phyloP scores from a whole-genome alignment of 768 basidiomycete species.

The Roridomyces roridus region DNA sequence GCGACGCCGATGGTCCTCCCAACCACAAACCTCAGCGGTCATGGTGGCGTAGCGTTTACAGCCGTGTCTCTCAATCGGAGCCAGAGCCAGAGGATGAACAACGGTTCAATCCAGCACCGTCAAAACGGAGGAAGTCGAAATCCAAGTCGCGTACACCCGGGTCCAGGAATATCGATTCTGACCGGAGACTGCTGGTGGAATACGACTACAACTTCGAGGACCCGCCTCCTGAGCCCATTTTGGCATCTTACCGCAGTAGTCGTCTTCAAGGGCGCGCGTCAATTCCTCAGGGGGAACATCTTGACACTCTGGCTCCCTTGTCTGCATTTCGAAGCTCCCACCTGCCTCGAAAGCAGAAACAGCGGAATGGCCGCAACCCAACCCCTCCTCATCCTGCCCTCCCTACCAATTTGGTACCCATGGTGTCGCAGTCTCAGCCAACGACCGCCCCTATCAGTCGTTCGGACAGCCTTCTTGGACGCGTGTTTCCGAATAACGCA shows the following conservation, averaged over 20 bases:
- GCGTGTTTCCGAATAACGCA: conserved; percentile 31
- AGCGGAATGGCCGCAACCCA: conserved; percentile 1
- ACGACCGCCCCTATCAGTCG: conserved; percentile 1
- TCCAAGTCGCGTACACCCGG: conserved; percentile 12
- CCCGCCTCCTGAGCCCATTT: conserved; percentile 43
- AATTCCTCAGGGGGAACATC: conserved; percentile 9
- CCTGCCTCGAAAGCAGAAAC: conserved; percentile 10
- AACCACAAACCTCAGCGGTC: conserved; percentile 44
- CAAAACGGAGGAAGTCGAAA: conserved; percentile 22
- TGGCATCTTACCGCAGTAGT: conserved; percentile 23
- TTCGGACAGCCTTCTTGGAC: conserved; percentile 33
- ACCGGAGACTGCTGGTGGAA: conserved; percentile 24
- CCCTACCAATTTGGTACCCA: not conserved
- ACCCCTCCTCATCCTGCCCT: not conserved
- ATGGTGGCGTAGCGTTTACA: conserved; percentile 65
- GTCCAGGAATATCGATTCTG: conserved; percentile 24
- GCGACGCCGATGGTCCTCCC: conserved; percentile 22
- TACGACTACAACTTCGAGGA: conserved; percentile 41
- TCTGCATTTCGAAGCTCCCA: conserved; percentile 25
- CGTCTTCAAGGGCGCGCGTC: conserved; percentile 11
- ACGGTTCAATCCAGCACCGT: conserved; percentile 14
- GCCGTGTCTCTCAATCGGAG: conserved; percentile 53
- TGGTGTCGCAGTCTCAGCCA: not conserved
- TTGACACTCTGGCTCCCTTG: conserved; percentile 26
- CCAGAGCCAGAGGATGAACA: conserved; percentile 35